Evolutionary conservation across 495 filamentous ascomycete genomes (phyloP).

Genomic region (Patellaria atrata): DNA sequence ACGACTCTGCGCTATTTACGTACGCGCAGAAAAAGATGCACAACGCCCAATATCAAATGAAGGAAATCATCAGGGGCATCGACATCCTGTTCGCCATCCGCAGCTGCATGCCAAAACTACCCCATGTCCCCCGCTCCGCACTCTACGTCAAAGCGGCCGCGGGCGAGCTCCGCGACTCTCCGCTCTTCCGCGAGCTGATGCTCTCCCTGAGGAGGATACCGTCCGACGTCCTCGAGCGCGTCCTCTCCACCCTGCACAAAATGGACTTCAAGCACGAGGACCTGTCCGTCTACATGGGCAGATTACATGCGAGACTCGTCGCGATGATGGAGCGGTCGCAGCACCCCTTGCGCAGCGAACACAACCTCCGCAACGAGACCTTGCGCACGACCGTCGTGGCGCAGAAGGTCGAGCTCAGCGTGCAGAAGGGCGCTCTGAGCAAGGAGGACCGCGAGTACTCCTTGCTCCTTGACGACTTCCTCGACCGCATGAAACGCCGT

Average conservation of each 20-base stretch:
- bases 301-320: constrained; percentile 5
- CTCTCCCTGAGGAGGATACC: constrained; percentile 17
- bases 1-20: constrained; percentile 32
- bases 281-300: not conserved
- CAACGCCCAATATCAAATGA: too few species aligned
- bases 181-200: constrained; percentile 16
- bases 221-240: constrained; percentile 15
- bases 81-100: constrained; percentile 6
- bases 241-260: constrained; percentile 9
- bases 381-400: constrained; percentile 74
- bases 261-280: not conserved
- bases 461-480: constrained; percentile 51
- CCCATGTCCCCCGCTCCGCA: constrained; percentile 9
- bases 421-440: constrained; percentile 58
- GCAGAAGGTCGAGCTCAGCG: constrained; percentile 74
- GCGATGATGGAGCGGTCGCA: constrained; percentile 14
- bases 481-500: constrained; percentile 38
- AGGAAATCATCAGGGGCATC: constrained; percentile 1
- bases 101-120: constrained; percentile 8
- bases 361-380: constrained; percentile 54
- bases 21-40: too few species aligned
- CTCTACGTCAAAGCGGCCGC: constrained; percentile 15
- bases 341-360: constrained; percentile 53
- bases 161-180: constrained; percentile 16
- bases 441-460: constrained; percentile 66